Evolutionary conservation across 345 rosid genomes (phyloP), one percentile per base, ranked within the genome.

Genomic region (Populus ilicifolia): DNA sequence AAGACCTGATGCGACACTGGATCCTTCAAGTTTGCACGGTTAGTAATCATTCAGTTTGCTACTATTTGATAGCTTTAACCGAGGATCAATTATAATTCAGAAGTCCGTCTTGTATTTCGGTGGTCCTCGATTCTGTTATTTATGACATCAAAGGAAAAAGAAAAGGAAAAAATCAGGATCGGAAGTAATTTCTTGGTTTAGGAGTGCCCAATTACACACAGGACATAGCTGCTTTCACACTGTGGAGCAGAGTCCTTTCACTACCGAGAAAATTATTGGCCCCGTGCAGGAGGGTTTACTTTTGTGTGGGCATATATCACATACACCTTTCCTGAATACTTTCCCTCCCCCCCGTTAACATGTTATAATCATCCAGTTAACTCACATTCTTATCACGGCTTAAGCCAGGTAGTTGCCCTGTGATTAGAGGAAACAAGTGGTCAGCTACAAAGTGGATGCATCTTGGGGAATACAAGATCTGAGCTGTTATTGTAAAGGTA

Each of bases 361-460:
- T 13, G 17, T 38, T 46, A 17, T 75, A 21, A 21, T 65, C 44
- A 69, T 75, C 39, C 6, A 36, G 41, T 9, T 50, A 5, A 27
- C 48, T 18, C 25, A 33, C 48, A 39, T 66, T 72, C 56, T 25
- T 67, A 20, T 29, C 1, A 2, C 59, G 59, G 41, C 72, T 41
- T 23, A 12, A 29, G 12, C 35, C 77, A 95, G 99, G 97, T 83
- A 90, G 96, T 41, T 92, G 98, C 73, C 96, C 99, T 73, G 98
- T 93, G 84, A 92, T 93, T 79, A 88, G 56, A 75, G 99, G 98
- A 74, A 85, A 90, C 90, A 95, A 93, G 80, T 95, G 99, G 99
- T 92, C 99, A 70, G 88, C 92, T 63, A 92, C 98, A 25, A 95
- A 95, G 85, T 95, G 98, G 99, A 80, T 95, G 89, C 99, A 90